phyloP scores from a whole-genome alignment of 495 filamentous ascomycete species.

The Barbatosphaeria neglecta region DNA sequence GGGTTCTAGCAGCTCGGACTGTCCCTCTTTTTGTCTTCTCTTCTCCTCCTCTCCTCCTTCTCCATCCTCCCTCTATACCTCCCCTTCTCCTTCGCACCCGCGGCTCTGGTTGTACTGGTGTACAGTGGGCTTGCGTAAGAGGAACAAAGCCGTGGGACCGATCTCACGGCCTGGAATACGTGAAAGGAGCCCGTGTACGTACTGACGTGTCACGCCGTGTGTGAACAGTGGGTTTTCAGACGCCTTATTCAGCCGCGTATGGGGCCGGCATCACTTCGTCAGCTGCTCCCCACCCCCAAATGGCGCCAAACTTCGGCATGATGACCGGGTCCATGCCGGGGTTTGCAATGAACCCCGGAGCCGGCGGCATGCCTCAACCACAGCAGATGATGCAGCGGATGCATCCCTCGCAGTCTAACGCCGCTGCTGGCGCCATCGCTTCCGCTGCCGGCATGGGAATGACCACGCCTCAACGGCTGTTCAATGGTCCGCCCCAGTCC shows the following conservation, averaged over 20 bases:
- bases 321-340: slow-evolving; percentile 27
- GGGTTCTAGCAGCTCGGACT: too few relatives aligned
- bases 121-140: too few relatives aligned
- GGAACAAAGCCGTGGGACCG: too few relatives aligned
- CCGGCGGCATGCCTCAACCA: slow-evolving; percentile 24
- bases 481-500: slow-evolving; percentile 22
- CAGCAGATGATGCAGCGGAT: slow-evolving; percentile 36
- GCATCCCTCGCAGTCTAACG: slow-evolving; percentile 26
- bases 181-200: background rate
- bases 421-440: too few relatives aligned
- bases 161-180: background rate
- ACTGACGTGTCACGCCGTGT: slow-evolving; percentile 6
- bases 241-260: slow-evolving; percentile 40
- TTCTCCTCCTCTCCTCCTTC: too few relatives aligned
- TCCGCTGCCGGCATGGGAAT: slow-evolving; percentile 19
- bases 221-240: slow-evolving; percentile 39
- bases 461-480: slow-evolving; percentile 28
- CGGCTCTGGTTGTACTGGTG: too few relatives aligned
- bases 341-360: slow-evolving; percentile 25
- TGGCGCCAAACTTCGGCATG: slow-evolving; percentile 39
- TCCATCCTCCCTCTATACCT: background rate
- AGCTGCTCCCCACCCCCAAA: slow-evolving; percentile 28
- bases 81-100: background rate
- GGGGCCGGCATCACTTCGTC: slow-evolving; percentile 29
- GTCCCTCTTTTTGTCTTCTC: too few relatives aligned